Evolutionary conservation across 2,329 filamentous ascomycete genomes (phyloP).

Genomic region (Colletotrichum sp.): DNA sequence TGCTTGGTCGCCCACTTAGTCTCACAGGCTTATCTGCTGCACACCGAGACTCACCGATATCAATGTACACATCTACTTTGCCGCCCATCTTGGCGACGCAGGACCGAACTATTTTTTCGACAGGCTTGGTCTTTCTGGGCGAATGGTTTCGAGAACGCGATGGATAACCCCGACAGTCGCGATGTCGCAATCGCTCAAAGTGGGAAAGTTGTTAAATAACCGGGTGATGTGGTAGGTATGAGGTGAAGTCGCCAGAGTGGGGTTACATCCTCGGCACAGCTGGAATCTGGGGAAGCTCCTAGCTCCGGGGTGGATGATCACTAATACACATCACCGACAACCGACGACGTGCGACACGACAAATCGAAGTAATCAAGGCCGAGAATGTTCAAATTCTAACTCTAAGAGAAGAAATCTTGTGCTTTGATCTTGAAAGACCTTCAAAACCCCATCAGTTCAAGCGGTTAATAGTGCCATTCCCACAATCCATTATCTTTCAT

Average conservation of each 20-base stretch:
- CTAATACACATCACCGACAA: conserved; percentile 4
- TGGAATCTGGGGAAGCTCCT: conserved; percentile 7
- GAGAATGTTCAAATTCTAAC: accelerated
- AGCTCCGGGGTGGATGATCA: background rate
- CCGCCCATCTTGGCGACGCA: conserved; percentile 53
- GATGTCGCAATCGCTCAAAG: background rate
- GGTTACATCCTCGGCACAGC: conserved; percentile 11
- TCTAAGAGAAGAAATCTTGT: background rate
- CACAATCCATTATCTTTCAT: background rate
- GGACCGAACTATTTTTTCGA: background rate
- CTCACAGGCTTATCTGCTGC: background rate
- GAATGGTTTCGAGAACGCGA: background rate
- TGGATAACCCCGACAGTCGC: background rate
- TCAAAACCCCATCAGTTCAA: background rate
- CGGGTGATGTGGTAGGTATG: background rate
- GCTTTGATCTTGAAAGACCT: background rate
- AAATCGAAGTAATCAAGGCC: background rate
- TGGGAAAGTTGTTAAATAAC: background rate
- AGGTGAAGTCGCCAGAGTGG: conserved; percentile 6
- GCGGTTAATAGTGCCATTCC: background rate
- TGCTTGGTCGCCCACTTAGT: conserved; percentile 45
- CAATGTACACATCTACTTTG: conserved; percentile 70
- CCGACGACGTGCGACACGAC: background rate
- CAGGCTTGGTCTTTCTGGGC: background rate
- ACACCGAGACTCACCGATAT: conserved; percentile 58